phyloP scores from a whole-genome alignment of 352 stramenopile species.

The Phytophthora cajani region DNA sequence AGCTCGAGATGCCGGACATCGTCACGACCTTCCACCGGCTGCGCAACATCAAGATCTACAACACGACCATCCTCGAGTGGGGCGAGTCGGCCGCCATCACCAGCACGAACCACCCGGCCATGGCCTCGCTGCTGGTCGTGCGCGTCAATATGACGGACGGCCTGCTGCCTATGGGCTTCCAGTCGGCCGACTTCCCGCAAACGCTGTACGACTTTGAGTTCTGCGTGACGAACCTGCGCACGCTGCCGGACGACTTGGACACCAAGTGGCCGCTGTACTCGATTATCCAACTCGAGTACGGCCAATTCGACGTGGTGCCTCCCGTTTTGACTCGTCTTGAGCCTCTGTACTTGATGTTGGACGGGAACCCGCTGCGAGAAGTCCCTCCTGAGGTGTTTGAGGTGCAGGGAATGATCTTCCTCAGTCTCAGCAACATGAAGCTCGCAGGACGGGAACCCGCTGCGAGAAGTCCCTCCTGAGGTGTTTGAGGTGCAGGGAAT shows the following conservation, averaged over 20 bases:
- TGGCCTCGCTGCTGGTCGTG: not conserved
- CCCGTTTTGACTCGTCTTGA: slow-evolving; percentile 17
- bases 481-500: slow-evolving; percentile 25
- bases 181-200: not conserved
- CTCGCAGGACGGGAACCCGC: slow-evolving; percentile 33
- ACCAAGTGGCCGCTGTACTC: slow-evolving; percentile 30
- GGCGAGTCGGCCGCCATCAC: slow-evolving; percentile 7
- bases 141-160: slow-evolving; percentile 6
- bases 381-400: slow-evolving; percentile 28
- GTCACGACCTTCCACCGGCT: not conserved
- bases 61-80: slow-evolving; percentile 4
- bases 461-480: slow-evolving; percentile 18
- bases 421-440: slow-evolving; percentile 21
- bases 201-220: slow-evolving; percentile 7
- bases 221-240: slow-evolving; percentile 1
- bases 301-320: slow-evolving; percentile 18
- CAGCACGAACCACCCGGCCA: not conserved
- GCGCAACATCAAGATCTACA: slow-evolving; percentile 1
- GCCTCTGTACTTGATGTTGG: slow-evolving; percentile 32
- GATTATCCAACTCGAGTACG: slow-evolving; percentile 29
- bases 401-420: slow-evolving; percentile 9
- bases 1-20: not conserved
- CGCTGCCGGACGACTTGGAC: not conserved
- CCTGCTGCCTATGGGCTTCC: not conserved
- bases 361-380: slow-evolving; percentile 27